Evolutionary conservation across 179 eudicot species (phyloP).

Genomic region (Beta corolliflora): DNA sequence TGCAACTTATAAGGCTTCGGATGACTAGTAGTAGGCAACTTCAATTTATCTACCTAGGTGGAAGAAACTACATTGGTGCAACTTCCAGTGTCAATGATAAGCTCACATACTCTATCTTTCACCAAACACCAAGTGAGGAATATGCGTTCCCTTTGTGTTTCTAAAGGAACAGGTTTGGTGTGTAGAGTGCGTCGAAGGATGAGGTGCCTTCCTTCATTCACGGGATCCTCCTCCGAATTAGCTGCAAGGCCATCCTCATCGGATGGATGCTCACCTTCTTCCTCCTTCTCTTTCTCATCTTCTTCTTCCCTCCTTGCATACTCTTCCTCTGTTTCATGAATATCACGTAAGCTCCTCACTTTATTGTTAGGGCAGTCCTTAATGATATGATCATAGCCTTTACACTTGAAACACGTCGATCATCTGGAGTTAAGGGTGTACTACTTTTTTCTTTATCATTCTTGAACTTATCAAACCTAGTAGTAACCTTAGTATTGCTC

Average conservation of each 20-base stretch:
- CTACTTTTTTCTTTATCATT: neutral
- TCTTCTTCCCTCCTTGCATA: too few relatives aligned
- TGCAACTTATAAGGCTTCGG: neutral
- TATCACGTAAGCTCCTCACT: too few relatives aligned
- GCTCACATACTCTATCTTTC: neutral
- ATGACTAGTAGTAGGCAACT: neutral
- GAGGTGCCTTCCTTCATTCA: neutral
- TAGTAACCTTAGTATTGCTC: neutral
- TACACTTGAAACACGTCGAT: neutral
- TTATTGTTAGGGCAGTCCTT: too few relatives aligned
- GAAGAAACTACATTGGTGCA: constrained; percentile 3
- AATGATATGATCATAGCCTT: too few relatives aligned
- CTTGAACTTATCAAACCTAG: neutral
- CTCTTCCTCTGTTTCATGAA: too few relatives aligned
- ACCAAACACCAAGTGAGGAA: neutral
- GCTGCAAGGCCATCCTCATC: too few relatives aligned
- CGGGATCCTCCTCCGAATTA: neutral
- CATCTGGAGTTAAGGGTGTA: neutral
- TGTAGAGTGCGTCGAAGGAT: neutral
- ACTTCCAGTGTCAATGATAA: neutral
- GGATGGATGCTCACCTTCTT: too few relatives aligned
- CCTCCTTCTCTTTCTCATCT: too few relatives aligned
- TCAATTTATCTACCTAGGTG: neutral
- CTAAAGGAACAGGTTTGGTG: neutral
- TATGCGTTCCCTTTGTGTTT: neutral